Conservation (phyloP, 2,329 filamentous ascomycete genomes). For the Capronia americana region DNA sequence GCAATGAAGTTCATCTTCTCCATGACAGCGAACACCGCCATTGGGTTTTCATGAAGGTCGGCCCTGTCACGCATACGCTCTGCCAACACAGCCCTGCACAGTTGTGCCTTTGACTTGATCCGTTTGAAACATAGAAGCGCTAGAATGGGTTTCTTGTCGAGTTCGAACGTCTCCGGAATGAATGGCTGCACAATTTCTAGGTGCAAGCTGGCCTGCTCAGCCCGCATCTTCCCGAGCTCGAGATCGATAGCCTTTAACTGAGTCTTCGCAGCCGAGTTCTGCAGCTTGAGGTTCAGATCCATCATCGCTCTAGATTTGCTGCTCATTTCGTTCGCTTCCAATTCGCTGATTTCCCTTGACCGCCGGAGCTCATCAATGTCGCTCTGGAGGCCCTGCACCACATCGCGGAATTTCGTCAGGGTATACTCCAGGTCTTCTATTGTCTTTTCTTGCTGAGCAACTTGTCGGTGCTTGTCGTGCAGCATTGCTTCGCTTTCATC, state of each 20-base stretch:
- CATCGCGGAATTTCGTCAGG: conserved; percentile 82
- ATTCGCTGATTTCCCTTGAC: conserved; percentile 85
- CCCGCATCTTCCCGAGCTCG: conserved; percentile 83
- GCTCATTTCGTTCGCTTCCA: conserved; percentile 88
- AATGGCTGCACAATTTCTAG: conserved; percentile 88
- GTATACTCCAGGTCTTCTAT: conserved; percentile 92
- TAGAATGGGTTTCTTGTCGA: conserved; percentile 83
- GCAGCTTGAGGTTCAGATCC: conserved; percentile 93
- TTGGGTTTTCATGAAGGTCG: conserved; percentile 75
- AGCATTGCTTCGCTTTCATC: conserved; percentile 86
- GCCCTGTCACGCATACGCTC: conserved; percentile 75
- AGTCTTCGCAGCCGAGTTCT: conserved; percentile 85
- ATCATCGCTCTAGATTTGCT: conserved; percentile 91
- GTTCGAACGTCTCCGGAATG: conserved; percentile 80
- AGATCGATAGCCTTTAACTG: conserved; percentile 94
- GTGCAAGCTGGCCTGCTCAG: conserved; percentile 86
- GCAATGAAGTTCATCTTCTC: conserved; percentile 86
- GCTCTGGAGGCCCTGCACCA: conserved; percentile 82
- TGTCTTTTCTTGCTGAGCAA: conserved; percentile 76
- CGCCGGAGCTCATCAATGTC: conserved; percentile 92
- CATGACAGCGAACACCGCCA: conserved; percentile 78
- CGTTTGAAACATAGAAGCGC: conserved; percentile 87
- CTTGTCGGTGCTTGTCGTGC: conserved; percentile 76
- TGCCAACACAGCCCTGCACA: conserved; percentile 78
- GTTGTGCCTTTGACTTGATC: conserved; percentile 82